phyloP scores from a whole-genome alignment of 1,284 basidiomycete genomes.

The Cryptococcus sp. region DNA sequence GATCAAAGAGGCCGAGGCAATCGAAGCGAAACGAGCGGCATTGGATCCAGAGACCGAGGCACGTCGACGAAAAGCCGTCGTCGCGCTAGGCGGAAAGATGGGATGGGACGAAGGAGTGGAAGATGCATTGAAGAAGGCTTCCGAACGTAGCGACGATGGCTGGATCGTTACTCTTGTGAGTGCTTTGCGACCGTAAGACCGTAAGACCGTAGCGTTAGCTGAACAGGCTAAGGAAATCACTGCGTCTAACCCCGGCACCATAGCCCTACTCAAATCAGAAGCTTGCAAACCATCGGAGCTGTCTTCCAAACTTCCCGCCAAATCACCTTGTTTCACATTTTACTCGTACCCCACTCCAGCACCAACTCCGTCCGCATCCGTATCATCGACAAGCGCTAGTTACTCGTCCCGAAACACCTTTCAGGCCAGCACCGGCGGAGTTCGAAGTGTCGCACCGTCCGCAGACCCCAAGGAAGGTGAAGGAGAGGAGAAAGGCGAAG shows the following conservation, averaged over 20 bases:
- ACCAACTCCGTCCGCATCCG: conserved; percentile 18
- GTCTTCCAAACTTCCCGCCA: conserved; percentile 38
- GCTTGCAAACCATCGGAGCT: conserved; percentile 49
- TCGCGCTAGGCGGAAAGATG: conserved; percentile 49
- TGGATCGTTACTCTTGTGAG: conserved; percentile 64
- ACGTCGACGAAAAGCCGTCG: conserved; percentile 34
- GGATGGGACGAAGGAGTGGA: conserved; percentile 62
- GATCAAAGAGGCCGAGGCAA: conserved; percentile 64
- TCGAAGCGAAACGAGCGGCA: conserved; percentile 41
- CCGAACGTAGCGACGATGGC: conserved; percentile 51
- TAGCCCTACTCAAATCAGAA: conserved; percentile 37
- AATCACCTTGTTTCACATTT: conserved; percentile 58
- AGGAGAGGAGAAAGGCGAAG: conserved; percentile 8
- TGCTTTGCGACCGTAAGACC: conserved; percentile 28
- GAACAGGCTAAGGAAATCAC: conserved; percentile 34
- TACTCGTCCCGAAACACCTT: conserved; percentile 32
- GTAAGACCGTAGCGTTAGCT: conserved; percentile 49
- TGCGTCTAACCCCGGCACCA: conserved; percentile 18
- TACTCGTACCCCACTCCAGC: conserved; percentile 61
- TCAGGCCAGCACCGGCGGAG: conserved; percentile 39
- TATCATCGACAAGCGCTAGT: conserved; percentile 2
- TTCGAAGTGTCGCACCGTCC: conserved; percentile 19
- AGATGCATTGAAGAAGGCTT: conserved; percentile 60
- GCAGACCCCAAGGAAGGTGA: conserved; percentile 7
- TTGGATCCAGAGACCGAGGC: conserved; percentile 35